Percentiles rank a stretch among this genome's conserved stretches.
phyloP scores from a whole-genome alignment of 2,329 filamentous ascomycete genomes.

The Shiraia bambusicola region DNA sequence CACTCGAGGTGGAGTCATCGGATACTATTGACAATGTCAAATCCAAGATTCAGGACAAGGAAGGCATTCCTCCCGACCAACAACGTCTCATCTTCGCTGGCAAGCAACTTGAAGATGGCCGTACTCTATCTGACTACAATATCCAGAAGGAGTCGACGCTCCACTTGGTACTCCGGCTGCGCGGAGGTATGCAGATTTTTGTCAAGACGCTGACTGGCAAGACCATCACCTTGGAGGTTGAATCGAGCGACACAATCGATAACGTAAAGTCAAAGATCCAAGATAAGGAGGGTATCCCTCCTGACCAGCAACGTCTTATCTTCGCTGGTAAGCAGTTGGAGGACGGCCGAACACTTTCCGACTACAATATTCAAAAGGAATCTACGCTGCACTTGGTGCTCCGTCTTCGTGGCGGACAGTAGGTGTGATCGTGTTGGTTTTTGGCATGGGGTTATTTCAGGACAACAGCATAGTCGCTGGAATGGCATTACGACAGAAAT shows the following conservation, averaged over 20 bases:
- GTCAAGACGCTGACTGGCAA: constrained; percentile 70
- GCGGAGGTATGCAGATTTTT: constrained; percentile 70
- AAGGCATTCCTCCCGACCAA: constrained; percentile 93
- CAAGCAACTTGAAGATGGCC: constrained; percentile 94
- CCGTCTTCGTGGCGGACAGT: constrained; percentile 59
- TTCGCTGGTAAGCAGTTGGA: constrained; percentile 93
- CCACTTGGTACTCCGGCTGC: constrained; percentile 81
- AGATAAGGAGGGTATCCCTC: constrained; percentile 78
- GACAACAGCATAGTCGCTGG: constrained; percentile 25
- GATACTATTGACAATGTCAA: constrained; percentile 97
- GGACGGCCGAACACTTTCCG: constrained; percentile 84
- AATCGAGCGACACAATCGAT: constrained; percentile 87
- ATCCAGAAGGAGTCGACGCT: constrained; percentile 92
- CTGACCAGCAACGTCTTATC: constrained; percentile 91
- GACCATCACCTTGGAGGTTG: constrained; percentile 90
- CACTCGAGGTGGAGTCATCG: constrained; percentile 66
- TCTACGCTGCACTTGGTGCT: constrained; percentile 65
- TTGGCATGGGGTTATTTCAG: constrained; percentile 37
- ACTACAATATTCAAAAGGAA: constrained; percentile 93
- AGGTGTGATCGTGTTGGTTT: constrained; percentile 33
- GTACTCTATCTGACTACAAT: constrained; percentile 89
- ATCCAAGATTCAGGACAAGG: constrained; percentile 96
- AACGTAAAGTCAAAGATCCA: constrained; percentile 93
- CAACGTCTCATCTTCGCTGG: constrained; percentile 95
- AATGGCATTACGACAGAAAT: constrained; percentile 9